Evolutionary conservation across 805 yeast species (phyloP).

Genomic region (Kazachstania psychrophila): DNA sequence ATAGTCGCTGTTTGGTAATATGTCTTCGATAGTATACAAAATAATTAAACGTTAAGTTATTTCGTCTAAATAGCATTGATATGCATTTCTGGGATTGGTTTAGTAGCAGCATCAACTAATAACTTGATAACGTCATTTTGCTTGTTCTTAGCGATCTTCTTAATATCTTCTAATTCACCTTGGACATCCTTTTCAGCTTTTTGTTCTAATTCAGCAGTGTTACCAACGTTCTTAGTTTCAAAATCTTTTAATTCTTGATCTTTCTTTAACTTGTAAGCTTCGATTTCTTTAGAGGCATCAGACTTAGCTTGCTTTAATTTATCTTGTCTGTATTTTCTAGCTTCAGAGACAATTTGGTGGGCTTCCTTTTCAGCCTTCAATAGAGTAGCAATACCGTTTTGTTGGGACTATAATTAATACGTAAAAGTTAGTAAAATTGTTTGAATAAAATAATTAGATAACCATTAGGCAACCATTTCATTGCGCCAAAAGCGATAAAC

Average conservation of each 20-base stretch:
- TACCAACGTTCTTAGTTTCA: conserved; percentile 63
- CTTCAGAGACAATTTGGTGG: conserved; percentile 88
- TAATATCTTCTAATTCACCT: conserved; percentile 59
- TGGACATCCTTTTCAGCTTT: conserved; percentile 71
- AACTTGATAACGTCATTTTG: conserved; percentile 60
- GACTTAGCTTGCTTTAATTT: conserved; percentile 88
- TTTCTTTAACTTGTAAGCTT: conserved; percentile 73
- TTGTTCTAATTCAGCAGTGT: conserved; percentile 42
- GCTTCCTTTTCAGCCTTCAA: conserved; percentile 88
- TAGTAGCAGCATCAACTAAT: conserved; percentile 68
- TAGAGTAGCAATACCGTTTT: conserved; percentile 31
- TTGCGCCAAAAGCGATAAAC: too few relatives aligned
- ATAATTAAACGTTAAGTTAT: too few relatives aligned
- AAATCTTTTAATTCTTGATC: conserved; percentile 69
- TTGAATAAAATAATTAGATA: too few relatives aligned
- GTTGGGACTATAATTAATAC: conserved; percentile 24
- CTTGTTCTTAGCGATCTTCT: conserved; percentile 53
- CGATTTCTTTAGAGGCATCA: conserved; percentile 86
- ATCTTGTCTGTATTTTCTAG: conserved; percentile 70
- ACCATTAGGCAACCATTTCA: too few relatives aligned
- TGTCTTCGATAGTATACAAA: too few relatives aligned
- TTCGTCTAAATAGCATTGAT: conserved; percentile 55
- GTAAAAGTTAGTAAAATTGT: too few relatives aligned
- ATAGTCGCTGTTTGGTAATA: too few relatives aligned
- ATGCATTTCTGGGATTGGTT: conserved; percentile 78